Evolutionary conservation across 495 filamentous ascomycete genomes (phyloP).

Genomic region (Amphirosellinia nigrospora): DNA sequence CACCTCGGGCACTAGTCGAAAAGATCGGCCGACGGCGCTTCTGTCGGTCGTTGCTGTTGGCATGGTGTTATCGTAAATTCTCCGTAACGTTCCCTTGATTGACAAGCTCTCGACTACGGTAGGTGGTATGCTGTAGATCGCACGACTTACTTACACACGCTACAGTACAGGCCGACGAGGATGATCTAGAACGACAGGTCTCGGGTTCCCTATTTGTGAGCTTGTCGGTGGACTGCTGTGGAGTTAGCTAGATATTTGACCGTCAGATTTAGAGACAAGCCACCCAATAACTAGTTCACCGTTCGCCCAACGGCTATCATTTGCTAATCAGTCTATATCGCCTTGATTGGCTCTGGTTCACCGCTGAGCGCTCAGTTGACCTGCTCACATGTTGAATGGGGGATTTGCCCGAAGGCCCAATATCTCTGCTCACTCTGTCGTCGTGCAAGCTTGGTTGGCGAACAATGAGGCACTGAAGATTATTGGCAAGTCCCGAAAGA

Average conservation of each 20-base stretch:
- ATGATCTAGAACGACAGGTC: slow-evolving; percentile 16
- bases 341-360: slow-evolving; percentile 39
- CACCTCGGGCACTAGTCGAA: slow-evolving; percentile 15
- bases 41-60: neutral
- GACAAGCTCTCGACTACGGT: slow-evolving; percentile 6
- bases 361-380: slow-evolving; percentile 25
- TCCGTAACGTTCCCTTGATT: slow-evolving; percentile 19
- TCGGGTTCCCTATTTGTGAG: slow-evolving; percentile 11
- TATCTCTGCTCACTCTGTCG: neutral
- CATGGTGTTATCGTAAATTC: slow-evolving; percentile 9
- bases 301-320: slow-evolving; percentile 31
- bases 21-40: slow-evolving; percentile 12
- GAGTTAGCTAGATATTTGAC: slow-evolving; percentile 22
- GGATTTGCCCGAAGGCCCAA: neutral
- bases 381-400: slow-evolving; percentile 24
- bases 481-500: slow-evolving; percentile 10
- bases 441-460: slow-evolving; percentile 9
- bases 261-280: slow-evolving; percentile 22
- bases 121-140: slow-evolving; percentile 14
- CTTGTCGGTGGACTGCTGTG: slow-evolving; percentile 4
- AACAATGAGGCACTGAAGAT: slow-evolving; percentile 3
- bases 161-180: neutral
- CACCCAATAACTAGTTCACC: slow-evolving; percentile 25
- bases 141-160: slow-evolving; percentile 2
- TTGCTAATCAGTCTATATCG: slow-evolving; percentile 24